A percentile compares a stretch with the other conserved stretches of the same genome.
Evolutionary conservation across 2,329 filamentous ascomycete species (phyloP).

Genomic region (Aspergillus intermedius): DNA sequence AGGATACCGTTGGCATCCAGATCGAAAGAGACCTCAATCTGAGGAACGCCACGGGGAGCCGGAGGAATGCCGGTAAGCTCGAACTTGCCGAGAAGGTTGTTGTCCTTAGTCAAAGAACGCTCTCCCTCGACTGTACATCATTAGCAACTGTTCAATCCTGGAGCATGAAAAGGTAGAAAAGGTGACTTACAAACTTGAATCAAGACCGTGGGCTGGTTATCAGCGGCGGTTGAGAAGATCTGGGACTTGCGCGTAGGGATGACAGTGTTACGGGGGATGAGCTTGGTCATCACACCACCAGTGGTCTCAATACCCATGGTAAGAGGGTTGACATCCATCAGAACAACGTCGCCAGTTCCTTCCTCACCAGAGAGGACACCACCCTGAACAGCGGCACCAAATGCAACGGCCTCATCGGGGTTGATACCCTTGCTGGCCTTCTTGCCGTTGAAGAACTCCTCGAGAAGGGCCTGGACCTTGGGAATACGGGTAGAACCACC

Average conservation of each 20-base stretch:
- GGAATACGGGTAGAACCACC: conserved; percentile 99
- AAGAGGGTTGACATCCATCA: conserved; percentile 95
- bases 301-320: conserved; percentile 97
- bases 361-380: conserved; percentile 88
- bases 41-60: conserved; percentile 89
- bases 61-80: conserved; percentile 94
- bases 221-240: conserved; percentile 94
- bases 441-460: conserved; percentile 94
- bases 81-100: conserved; percentile 96
- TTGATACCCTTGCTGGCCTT: conserved; percentile 99
- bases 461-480: conserved; percentile 89
- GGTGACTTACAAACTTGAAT: conserved; percentile 69
- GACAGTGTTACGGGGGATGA: conserved; percentile 89
- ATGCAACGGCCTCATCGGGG: conserved; percentile 97
- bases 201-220: conserved; percentile 91
- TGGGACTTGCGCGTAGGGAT: conserved; percentile 96
- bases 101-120: conserved; percentile 89
- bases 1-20: conserved; percentile 98
- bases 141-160: conserved; percentile 12
- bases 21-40: conserved; percentile 97
- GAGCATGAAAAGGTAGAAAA: background rate
- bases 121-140: conserved; percentile 63
- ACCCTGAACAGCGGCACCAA: conserved; percentile 93
- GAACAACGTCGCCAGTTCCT: conserved; percentile 71
- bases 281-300: conserved; percentile 94